These are phyloP conservation scores for Haematococcus lacustris DNA, from an alignment of 139 green algal species.

Conservation along the genomic window DNA sequence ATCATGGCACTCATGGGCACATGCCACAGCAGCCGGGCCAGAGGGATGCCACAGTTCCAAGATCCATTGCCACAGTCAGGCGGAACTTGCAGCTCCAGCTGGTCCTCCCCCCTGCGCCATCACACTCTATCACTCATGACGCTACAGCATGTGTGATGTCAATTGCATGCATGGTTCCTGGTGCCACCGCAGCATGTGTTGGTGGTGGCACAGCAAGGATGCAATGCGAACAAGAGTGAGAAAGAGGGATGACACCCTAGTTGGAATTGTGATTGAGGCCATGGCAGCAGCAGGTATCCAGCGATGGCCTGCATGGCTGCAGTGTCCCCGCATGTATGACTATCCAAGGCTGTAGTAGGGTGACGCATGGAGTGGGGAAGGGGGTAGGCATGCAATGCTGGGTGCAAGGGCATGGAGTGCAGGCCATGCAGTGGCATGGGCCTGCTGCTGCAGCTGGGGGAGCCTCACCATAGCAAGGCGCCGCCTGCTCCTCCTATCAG, in stretches of 20 bases:
- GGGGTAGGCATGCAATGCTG: too few species aligned
- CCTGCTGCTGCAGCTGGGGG: too few species aligned
- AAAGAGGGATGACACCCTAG: neutral
- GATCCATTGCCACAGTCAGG: constrained; percentile 48
- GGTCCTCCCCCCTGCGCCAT: constrained; percentile 32
- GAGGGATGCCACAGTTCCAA: constrained; percentile 50
- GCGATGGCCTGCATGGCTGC: too few species aligned
- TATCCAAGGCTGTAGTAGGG: too few species aligned
- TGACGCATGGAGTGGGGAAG: too few species aligned
- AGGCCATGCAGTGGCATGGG: too few species aligned
- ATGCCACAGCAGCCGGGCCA: constrained; percentile 65
- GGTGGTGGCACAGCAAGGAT: neutral
- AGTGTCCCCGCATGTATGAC: too few species aligned
- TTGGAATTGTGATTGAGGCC: neutral
- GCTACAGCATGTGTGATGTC: neutral
- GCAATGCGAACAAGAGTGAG: neutral
- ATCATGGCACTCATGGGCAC: constrained; percentile 47
- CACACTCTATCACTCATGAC: too few species aligned
- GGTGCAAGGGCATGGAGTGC: too few species aligned
- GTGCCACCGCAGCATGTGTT: neutral
- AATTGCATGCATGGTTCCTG: neutral
- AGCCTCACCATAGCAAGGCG: too few species aligned
- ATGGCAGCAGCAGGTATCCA: constrained; percentile 1
- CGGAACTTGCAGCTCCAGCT: constrained; percentile 58
- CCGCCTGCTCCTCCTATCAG: too few species aligned